Base-by-base conservation (phyloP, 345 rosid species). In the Linum usitatissimum region DNA sequence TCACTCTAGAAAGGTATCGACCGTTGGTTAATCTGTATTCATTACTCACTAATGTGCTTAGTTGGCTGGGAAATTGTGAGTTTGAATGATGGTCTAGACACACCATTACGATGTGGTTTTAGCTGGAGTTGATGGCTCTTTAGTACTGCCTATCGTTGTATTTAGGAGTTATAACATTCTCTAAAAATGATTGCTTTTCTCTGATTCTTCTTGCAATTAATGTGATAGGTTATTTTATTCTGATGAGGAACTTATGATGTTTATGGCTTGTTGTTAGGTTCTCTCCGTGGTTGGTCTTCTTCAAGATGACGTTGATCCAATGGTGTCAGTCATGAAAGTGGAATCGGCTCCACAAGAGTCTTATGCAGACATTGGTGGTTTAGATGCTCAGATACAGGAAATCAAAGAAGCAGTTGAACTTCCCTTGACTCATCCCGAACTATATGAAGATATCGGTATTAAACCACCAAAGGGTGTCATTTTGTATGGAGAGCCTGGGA, bases 291-390 rank as follows among this genome's bases (percentile, higher is more conserved):
- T 90, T 80, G 99, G 97, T 51, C 85, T 90, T 70, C 85, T 93
- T 12, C 97, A 90, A 76, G 97, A 93, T 78, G 97, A 93, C 49
- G 99, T 93, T 57, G 99, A 93, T 77, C 97, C 97, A 49, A 90
- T 93, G 99, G 97, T 93, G 66, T 90, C 97, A 18, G 99, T 93
- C 54, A 93, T 93, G 99, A 93, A 93, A 78, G 99, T 90, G 18
- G 97, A 93, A 76, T 90, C 90, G 81, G 99, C 99, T 68, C 99
- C 97, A 18, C 60, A 90, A 78, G 99, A 93, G 63, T 93, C 99
- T 2, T 93, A 93, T 77, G 97, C 99, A 15, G 99, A 93, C 51
- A 90, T 93, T 64, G 99, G 99, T 73, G 99, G 99, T 67, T 80
- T 93, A 63, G 97, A 93, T 81, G 90, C 99, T 64, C 99, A 93